Evolutionary conservation across 2,329 filamentous ascomycete genomes (phyloP), one percentile per base, ranked within the genome.

Genomic region (Blastomyces emzantsi): DNA sequence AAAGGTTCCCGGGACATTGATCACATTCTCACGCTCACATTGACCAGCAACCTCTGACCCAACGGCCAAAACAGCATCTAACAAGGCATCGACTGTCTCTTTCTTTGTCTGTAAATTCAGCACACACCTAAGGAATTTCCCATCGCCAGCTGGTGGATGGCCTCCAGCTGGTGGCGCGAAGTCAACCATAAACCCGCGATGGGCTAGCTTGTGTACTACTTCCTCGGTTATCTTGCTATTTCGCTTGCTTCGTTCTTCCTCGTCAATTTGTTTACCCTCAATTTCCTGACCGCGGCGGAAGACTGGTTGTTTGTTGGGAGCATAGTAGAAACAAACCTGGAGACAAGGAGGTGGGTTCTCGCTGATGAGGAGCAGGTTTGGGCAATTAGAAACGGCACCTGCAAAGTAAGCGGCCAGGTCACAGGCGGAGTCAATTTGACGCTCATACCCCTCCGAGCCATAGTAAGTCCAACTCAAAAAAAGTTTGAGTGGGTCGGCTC

Each of bases 261-360:
- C 77, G 15, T 71, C 61, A 9, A 66, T 52, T 36, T 45, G 39
- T n/a, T 63, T 63, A 22, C 66, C 70, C 1, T 70, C 70, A 11
- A 73, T 72, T 30, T 70, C 58, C 22, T 63, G 59, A 11, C 69
- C 72, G 4, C 70, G 69, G 19, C 70, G 69, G 64, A 75, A 74
- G 1, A 75, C 71, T 63, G 89, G 67, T 64, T 75, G 70, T 2
- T 86, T 84, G 1, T 79, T 79, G 0, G 85, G 85, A 0, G 87
- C 85, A 71, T 90, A 92, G 74, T 96, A 96, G 75, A 97, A 97
- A 79, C 93, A 97, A 28, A 97, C 89, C 77, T 97, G 94, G 73
- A 96, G 79, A 76, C 93, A 97, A 0, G 90, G 90, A 57, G 92
- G 87, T 33, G 91, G 90, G 69, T 89, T 87, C 63, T 85, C 81